phyloP scores from a whole-genome alignment of 1,139 yeast genomes.

The Blastobotrys illinoisensis region DNA sequence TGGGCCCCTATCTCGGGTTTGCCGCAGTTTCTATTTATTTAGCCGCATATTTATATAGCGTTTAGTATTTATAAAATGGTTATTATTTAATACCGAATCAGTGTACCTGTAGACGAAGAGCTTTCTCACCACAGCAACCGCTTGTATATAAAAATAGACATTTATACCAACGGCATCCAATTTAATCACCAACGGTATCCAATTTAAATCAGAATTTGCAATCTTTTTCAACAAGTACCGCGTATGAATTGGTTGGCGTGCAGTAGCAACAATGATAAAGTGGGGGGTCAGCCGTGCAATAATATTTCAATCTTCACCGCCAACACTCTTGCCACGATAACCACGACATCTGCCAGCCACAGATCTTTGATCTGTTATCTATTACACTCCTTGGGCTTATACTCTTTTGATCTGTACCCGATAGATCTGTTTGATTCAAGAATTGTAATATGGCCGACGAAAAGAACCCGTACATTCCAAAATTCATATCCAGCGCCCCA shows the following conservation, averaged over 20 bases:
- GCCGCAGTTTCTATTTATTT: background rate
- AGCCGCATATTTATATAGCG: background rate
- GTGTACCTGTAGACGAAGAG: too few species aligned
- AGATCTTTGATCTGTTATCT: background rate
- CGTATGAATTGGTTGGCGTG: too few species aligned
- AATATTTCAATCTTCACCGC: background rate
- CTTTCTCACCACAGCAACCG: too few species aligned
- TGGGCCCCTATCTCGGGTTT: background rate
- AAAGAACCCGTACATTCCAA: slow-evolving; percentile 39
- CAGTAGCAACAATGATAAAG: too few species aligned
- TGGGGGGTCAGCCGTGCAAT: background rate
- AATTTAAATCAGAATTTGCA: too few species aligned
- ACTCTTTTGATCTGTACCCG: too few species aligned
- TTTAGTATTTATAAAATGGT: background rate
- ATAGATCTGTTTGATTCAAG: too few species aligned
- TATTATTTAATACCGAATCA: background rate
- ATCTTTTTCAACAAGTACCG: too few species aligned
- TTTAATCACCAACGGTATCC: too few species aligned
- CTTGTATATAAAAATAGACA: too few species aligned
- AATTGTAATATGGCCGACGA: background rate
- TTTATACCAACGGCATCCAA: too few species aligned
- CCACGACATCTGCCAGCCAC: background rate
- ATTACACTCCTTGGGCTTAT: background rate
- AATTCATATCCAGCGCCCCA: slow-evolving; percentile 46
- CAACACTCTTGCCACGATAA: background rate